A percentile compares a stretch with the other conserved stretches of the same genome.
These are phyloP conservation scores for Xylaria castorea DNA, from an alignment of 495 filamentous ascomycete species.

Conservation along the genomic window DNA sequence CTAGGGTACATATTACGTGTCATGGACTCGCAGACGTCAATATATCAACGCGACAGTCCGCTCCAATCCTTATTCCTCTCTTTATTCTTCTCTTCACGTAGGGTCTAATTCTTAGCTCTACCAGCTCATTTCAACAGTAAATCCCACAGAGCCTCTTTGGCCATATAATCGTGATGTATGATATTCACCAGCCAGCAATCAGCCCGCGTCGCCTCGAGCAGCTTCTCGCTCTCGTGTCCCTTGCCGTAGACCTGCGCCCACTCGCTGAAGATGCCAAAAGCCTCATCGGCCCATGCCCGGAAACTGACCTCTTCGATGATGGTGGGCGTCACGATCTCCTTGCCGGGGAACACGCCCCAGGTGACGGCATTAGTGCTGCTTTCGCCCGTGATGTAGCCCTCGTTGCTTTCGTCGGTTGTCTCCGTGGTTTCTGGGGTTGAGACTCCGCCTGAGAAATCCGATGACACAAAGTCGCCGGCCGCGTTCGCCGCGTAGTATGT, in stretches of 20 bases:
- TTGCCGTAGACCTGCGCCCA: slow-evolving; percentile 85
- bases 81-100: neutral
- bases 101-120: neutral
- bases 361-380: slow-evolving; percentile 86
- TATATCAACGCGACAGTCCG: neutral
- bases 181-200: slow-evolving; percentile 90
- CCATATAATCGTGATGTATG: slow-evolving; percentile 82
- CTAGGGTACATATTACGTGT: neutral
- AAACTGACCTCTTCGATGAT: slow-evolving; percentile 98
- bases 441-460: slow-evolving; percentile 49
- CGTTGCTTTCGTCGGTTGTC: neutral
- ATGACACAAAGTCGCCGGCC: slow-evolving; percentile 72
- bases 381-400: slow-evolving; percentile 36
- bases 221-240: slow-evolving; percentile 66
- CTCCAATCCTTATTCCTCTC: neutral
- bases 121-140: slow-evolving; percentile 47
- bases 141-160: slow-evolving; percentile 69
- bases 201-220: slow-evolving; percentile 68
- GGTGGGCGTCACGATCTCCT: slow-evolving; percentile 96
- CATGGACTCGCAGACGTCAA: neutral
- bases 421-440: slow-evolving; percentile 34
- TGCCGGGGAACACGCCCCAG: slow-evolving; percentile 94
- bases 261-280: slow-evolving; percentile 92
- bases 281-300: slow-evolving; percentile 93
- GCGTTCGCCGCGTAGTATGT: slow-evolving; percentile 86